A percentile compares a stretch with the other conserved stretches of the same genome.
Evolutionary conservation across 148 eudicot genomes (phyloP).

Genomic region (Camellia lanceoleosa): DNA sequence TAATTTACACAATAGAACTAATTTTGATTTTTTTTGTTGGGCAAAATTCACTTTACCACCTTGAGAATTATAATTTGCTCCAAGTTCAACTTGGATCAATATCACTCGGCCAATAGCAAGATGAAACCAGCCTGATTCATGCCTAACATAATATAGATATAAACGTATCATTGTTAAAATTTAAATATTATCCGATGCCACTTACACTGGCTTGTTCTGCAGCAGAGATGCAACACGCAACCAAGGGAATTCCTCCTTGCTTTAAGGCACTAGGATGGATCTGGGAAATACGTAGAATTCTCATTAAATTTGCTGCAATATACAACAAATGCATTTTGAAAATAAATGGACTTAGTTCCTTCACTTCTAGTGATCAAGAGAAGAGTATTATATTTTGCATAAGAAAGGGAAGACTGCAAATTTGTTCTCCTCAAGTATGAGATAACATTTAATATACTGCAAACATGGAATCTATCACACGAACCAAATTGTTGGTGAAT

Average conservation of each 20-base stretch:
- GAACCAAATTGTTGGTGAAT: background rate
- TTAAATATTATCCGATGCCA: constrained; percentile 14
- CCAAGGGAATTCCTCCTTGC: constrained; percentile 82
- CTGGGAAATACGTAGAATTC: constrained; percentile 37
- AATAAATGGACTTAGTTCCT: background rate
- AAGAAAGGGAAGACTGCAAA: background rate
- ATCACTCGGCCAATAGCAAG: background rate
- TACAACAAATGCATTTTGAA: background rate
- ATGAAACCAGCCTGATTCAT: background rate
- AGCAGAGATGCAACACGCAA: constrained; percentile 84
- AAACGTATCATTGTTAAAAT: background rate
- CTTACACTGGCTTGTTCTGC: constrained; percentile 88
- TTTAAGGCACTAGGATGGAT: constrained; percentile 91
- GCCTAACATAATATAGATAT: background rate
- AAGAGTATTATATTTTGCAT: background rate
- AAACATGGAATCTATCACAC: background rate
- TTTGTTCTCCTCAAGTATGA: background rate
- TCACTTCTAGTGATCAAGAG: background rate
- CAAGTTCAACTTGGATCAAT: constrained; percentile 3
- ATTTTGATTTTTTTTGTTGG: background rate
- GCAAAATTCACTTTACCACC: too few species aligned
- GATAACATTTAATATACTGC: background rate
- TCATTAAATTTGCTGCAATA: background rate
- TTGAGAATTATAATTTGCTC: background rate
- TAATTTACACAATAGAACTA: background rate